phyloP scores from a whole-genome alignment of 1,284 basidiomycete species.

The Cryptococcus sp. region DNA sequence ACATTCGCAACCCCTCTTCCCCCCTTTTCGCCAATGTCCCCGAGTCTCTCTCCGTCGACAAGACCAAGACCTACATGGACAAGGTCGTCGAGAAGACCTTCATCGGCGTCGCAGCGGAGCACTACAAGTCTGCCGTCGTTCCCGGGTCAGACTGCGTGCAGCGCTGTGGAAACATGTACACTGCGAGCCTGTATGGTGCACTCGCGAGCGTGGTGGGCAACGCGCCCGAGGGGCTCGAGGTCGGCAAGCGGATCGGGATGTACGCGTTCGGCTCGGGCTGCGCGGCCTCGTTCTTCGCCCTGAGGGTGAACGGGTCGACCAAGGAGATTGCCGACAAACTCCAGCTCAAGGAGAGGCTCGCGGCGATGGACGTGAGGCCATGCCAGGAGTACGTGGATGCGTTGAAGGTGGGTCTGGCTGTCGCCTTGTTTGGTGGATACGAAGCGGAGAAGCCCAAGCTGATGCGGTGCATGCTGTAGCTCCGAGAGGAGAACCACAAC shows the following conservation, averaged over 20 bases:
- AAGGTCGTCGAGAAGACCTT: constrained; percentile 95
- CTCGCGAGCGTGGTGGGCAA: constrained; percentile 76
- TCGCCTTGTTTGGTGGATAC: background rate
- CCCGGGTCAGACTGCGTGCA: constrained; percentile 77
- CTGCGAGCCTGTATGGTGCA: constrained; percentile 92
- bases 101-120: constrained; percentile 65
- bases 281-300: constrained; percentile 84
- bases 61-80: constrained; percentile 75
- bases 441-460: background rate
- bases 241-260: constrained; percentile 78
- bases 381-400: constrained; percentile 79
- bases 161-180: constrained; percentile 97
- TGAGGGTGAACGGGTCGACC: constrained; percentile 81
- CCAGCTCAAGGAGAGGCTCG: constrained; percentile 72
- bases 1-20: constrained; percentile 69
- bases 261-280: constrained; percentile 94
- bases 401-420: constrained; percentile 58
- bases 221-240: constrained; percentile 62
- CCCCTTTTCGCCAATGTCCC: constrained; percentile 73
- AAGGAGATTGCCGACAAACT: constrained; percentile 73
- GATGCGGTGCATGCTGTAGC: constrained; percentile 51
- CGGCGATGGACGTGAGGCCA: constrained; percentile 85
- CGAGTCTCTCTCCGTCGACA: constrained; percentile 63
- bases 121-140: constrained; percentile 68
- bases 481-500: constrained; percentile 96